Evolutionary conservation across 2,329 filamentous ascomycete genomes (phyloP), one percentile per base, ranked within the genome.

Genomic region (Neofusicoccum kwambonambiense): DNA sequence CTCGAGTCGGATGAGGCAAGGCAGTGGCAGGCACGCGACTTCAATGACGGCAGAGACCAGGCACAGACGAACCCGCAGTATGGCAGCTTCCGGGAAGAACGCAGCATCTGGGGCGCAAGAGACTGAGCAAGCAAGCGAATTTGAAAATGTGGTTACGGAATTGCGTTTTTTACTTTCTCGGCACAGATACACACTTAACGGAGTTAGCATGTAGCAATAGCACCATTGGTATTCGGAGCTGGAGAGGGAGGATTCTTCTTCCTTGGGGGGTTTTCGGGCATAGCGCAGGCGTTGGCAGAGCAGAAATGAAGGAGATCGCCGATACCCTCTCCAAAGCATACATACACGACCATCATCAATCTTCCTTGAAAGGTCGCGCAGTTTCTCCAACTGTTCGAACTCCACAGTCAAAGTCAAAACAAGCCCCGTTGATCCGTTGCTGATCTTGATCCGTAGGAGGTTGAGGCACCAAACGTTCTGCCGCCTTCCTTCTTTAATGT

Each of bases 1-100:
- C 71, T 76, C 41, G 74, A 78, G 27, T 77, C 77, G 3, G 78
- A 80, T 64, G 80, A 82, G 67, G 78, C 79, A 12, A 68, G 68
- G 50, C 74, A 77, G 31, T 84, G 82, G 82, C 75, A 81, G 68
- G 44, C 39, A 13, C 54, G 54, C 8, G 44, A 45, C 34, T 34
- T 52, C 60, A 63, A 64, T 15, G 39, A 57, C 6, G 54, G 52
- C 12, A 31, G 34, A 12, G 51, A 56, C 27, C 13, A n/a, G 27
- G 8, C 51, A 17, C 35, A 34, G 11, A 5, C 47, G 37, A 47
- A 52, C 58, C 74, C 74, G 17, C 74, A 77, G n/a, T 79, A 79
- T 62, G 77, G 76, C 64, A 79, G 77, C 69, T 79, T 79, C 66
- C 70, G 75, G 66, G 79, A 80, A 44, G 78, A 81, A 68, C 73